Percentiles rank a stretch among this genome's conserved stretches.
These are phyloP conservation scores for Phytophthora fragariae DNA, from an alignment of 352 stramenopile species.

Conservation along the genomic window DNA sequence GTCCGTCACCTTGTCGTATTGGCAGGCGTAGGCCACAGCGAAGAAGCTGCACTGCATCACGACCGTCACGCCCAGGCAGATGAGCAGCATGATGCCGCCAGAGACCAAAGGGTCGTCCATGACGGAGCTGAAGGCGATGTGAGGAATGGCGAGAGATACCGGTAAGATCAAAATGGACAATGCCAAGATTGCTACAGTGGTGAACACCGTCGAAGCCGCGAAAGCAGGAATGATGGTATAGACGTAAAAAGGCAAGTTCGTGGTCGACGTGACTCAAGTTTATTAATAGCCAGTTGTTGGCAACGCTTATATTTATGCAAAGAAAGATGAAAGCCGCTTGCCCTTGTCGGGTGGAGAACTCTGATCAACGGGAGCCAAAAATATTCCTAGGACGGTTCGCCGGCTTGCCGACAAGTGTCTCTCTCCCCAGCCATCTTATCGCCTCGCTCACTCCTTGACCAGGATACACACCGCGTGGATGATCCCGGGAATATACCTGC, in stretches of 20 bases:
- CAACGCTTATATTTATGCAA: neutral
- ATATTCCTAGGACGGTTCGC: neutral
- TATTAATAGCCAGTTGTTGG: too few species aligned
- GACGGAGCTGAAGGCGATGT: neutral
- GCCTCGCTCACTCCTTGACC: slow-evolving; percentile 44
- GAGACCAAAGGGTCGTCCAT: slow-evolving; percentile 40
- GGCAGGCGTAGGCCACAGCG: slow-evolving; percentile 58
- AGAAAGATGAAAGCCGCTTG: neutral
- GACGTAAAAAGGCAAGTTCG: neutral
- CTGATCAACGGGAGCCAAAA: neutral
- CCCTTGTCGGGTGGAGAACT: too few species aligned
- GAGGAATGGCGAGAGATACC: too few species aligned
- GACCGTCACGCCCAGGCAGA: slow-evolving; percentile 56
- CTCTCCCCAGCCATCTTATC: neutral
- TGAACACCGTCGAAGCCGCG: neutral
- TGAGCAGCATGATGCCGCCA: slow-evolving; percentile 50
- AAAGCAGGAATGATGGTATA: neutral
- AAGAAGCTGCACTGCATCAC: slow-evolving; percentile 73
- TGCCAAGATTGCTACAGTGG: too few species aligned
- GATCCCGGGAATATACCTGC: neutral
- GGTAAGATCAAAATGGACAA: too few species aligned
- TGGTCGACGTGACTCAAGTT: too few species aligned
- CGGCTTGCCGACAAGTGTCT: neutral
- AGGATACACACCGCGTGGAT: slow-evolving; percentile 36
- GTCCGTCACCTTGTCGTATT: slow-evolving; percentile 78